Base-by-base conservation (phyloP, 352 stramenopile species). In the Thraustochytrium striatum region DNA sequence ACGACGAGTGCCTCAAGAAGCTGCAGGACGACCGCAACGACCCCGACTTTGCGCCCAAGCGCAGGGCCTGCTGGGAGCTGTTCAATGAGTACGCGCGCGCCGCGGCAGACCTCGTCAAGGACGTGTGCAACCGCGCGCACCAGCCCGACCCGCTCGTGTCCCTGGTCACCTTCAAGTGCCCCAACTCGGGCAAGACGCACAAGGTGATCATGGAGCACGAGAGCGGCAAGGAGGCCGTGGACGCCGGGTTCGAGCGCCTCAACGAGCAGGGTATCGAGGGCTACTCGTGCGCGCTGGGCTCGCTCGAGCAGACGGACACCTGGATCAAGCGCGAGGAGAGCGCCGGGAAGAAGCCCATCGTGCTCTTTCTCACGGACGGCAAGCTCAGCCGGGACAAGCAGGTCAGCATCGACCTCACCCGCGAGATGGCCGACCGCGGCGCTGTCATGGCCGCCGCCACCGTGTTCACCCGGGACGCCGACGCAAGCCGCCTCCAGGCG, bases 51-150 rank as follows among this genome's bases (percentile, higher is more conserved):
- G 61, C 44, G 35, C 13, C 32, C 8, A 72, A 43, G 0, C 65
- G 61, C 28, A n/a, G n/a, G n/a, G 44, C 65, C 28, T 75, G 65
- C 65, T 75, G 41, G 41, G 65, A 70, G 39, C 1, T 75, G n/a
- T 43, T 75, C 13, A 44, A 62, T 25, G 52, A 39, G 9, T 75
- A 75, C 65, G 52, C 50, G 65, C 43, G 61, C 19, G n/a, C n/a
- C 3, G 44, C 52, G 11, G 41, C 65, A 39, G 36, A 41, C 11
- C 30, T 38, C 36, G 65, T 75, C 11, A 7, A 75, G 36, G 21
- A 72, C 16, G 65, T 75, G 7, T 75, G 65, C 65, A 21, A 7
- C 5, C 41, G 35, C 35, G 65, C 65, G 11, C 38, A 61, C 32
- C 65, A 75, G 30, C 30, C 30, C 35, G 36, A 44, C 25, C 65